Base-by-base conservation (phyloP, 1,284 basidiomycete genomes). In the Melampsora occidentalis region DNA sequence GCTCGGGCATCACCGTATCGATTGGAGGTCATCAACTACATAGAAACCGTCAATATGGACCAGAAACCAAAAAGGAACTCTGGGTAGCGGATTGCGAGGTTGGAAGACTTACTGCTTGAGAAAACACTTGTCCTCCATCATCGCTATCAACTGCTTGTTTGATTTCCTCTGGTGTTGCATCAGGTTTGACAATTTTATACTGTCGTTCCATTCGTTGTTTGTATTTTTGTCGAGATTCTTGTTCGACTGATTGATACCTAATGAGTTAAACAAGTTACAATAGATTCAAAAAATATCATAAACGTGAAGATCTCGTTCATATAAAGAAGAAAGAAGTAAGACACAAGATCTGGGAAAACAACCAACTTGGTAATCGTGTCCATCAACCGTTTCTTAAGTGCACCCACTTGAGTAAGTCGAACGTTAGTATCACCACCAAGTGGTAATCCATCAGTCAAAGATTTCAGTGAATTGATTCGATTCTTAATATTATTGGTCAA, bases 131-230 rank as follows among this genome's bases (percentile, higher is more conserved):
- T 5, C 82, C 82, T 76, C 90, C 89, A 76, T 90, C 88, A 82
- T 95, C 92, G 71, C 89, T 87, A 78, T 87, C 86, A n/a, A 93
- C 89, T 5, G 89, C 84, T 28, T 83, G 88, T 66, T 86, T 85
- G 75, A 97, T 86, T 83, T 97, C 94, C 77, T 93, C 90, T 4
- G 88, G 87, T 18, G 92, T 90, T 2, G 94, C 94, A 81, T 94
- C 89, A 7, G 93, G 93, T 85, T 97, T 96, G 76, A 95, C 93
- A 89, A 99, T 99, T 85, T 90, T 93, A 86, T 91, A 96, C 85
- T 99, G 97, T 79, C 97, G 88, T 85, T 96, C 95, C 86, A 96
- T 90, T 63, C 94, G 87, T 83, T 95, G 92, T 84, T 93, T 93
- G 85, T 97, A 94, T 85, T 93, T 95, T 80, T 90, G 87, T 77